Percentiles rank a stretch among this genome's conserved stretches.
These are phyloP conservation scores for Umbilicus rupestris DNA, from an alignment of 164 flowering plant species.

Conservation along the genomic window DNA sequence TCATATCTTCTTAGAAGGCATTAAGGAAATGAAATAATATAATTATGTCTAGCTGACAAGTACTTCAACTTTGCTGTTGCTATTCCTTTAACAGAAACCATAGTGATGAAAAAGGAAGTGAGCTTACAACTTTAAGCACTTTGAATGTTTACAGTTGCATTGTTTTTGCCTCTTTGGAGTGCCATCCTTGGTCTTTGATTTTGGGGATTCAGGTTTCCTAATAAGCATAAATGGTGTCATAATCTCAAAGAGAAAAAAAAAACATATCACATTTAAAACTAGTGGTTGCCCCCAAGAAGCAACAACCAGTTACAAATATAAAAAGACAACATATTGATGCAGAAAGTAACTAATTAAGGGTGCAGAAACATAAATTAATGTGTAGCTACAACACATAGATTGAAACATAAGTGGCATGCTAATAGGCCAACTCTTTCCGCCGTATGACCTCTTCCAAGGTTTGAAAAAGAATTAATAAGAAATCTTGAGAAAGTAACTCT, in stretches of 20 bases:
- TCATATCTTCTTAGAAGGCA: neutral
- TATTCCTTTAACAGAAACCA: neutral
- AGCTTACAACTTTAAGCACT: slow-evolving; percentile 88
- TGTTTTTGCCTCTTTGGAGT: slow-evolving; percentile 90
- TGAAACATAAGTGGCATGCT: no score
- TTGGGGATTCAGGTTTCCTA: slow-evolving; percentile 90
- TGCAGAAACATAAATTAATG: neutral
- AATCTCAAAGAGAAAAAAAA: neutral
- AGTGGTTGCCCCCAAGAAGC: neutral
- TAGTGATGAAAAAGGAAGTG: neutral
- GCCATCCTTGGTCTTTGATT: slow-evolving; percentile 59
- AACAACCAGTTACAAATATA: neutral
- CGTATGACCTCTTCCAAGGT: no score
- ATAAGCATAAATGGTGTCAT: slow-evolving; percentile 10
- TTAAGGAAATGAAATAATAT: neutral
- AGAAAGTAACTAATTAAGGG: neutral
- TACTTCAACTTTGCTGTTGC: neutral
- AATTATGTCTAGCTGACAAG: neutral
- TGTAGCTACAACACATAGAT: no score
- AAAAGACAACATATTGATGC: neutral
- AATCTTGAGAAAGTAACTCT: no score
- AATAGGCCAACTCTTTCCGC: no score
- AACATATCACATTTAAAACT: neutral
- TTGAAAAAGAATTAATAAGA: no score
- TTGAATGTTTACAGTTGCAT: slow-evolving; percentile 90